These are phyloP conservation scores for Pascua guehoae DNA, from an alignment of 1,284 basidiomycete species.

Conservation along the genomic window DNA sequence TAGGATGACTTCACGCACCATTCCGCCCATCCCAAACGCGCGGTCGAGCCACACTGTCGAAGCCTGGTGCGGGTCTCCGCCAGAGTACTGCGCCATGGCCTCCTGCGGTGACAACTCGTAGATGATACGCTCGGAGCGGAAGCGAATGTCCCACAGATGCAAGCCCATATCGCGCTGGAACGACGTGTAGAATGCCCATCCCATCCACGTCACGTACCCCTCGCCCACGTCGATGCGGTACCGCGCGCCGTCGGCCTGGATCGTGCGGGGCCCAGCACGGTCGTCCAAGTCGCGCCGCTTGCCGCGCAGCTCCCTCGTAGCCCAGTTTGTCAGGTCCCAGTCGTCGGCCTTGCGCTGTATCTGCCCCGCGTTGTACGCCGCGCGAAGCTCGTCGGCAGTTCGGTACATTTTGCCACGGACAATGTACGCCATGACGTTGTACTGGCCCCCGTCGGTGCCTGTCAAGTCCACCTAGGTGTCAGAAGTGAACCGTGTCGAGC, in stretches of 20 bases:
- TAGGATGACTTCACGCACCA: slow-evolving; percentile 58
- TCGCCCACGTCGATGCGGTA: slow-evolving; percentile 57
- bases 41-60: slow-evolving; percentile 64
- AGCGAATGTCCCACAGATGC: slow-evolving; percentile 61
- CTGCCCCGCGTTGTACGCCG: slow-evolving; percentile 57
- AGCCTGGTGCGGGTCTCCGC: slow-evolving; percentile 62
- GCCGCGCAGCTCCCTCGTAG: slow-evolving; percentile 48
- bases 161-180: slow-evolving; percentile 66
- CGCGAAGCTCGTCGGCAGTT: slow-evolving; percentile 54
- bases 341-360: slow-evolving; percentile 50
- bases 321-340: slow-evolving; percentile 40
- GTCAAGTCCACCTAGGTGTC: slow-evolving; percentile 57
- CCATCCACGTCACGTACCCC: slow-evolving; percentile 60
- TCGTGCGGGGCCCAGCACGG: slow-evolving; percentile 59
- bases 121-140: slow-evolving; percentile 60
- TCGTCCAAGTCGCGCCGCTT: slow-evolving; percentile 57
- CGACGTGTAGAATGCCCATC: slow-evolving; percentile 53
- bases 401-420: slow-evolving; percentile 61
- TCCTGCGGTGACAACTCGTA: slow-evolving; percentile 58
- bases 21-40: slow-evolving; percentile 62
- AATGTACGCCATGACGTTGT: slow-evolving; percentile 54
- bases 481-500: too few relatives aligned
- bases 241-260: slow-evolving; percentile 59
- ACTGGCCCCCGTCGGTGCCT: slow-evolving; percentile 57
- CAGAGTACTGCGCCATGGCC: slow-evolving; percentile 62